Evolutionary conservation across 257 asterid species (phyloP), one percentile per base, ranked within the genome.

Genomic region (Solanum clarkiae): DNA sequence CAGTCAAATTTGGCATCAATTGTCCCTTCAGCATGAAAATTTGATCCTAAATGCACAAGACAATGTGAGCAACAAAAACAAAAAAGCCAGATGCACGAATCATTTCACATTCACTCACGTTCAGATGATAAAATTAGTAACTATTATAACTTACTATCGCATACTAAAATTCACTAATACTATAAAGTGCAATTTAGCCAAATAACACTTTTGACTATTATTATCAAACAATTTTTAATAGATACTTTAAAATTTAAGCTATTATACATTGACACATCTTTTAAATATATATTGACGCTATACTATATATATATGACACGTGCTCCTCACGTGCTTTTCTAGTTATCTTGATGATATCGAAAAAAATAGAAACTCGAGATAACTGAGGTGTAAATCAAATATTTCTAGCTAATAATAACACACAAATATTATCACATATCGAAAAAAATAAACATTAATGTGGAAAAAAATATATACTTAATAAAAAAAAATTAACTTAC

Each of bases 1-100:
- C 95, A 91, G 47, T 94, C 98, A 84, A 96, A 91, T 86, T 94
- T 96, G 11, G 88, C 98, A 1, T 93, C 92, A 55, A 94, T 93
- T 56, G 88, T 91, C 77, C 98, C 98, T 3, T 80, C 69, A 7
- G 94, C 95, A 62, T 91, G 85, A 84, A 92, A 92, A 75, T 87
- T 49, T n/a, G 77, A 29, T 7, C 87, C 95, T 93, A 32, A 8
- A 49, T 49, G 81, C 44, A 12, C 10, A 63, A 63, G 10, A 75
- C 1, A 47, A 15, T 69, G 26, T 69, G 18, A 63, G 45, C 20
- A 66, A 29, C 12, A 15, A 66, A 26, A 24, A 66, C 0, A 15
- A 66, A 36, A 36, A 36, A 13, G 7, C 3, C 1, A 66, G 10
- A 18, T 24, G 71, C 20, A 63, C 71, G 10, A 65, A 65, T 5